phyloP scores from a whole-genome alignment of 2,329 filamentous ascomycete genomes.

The Colletotrichum tabaci region DNA sequence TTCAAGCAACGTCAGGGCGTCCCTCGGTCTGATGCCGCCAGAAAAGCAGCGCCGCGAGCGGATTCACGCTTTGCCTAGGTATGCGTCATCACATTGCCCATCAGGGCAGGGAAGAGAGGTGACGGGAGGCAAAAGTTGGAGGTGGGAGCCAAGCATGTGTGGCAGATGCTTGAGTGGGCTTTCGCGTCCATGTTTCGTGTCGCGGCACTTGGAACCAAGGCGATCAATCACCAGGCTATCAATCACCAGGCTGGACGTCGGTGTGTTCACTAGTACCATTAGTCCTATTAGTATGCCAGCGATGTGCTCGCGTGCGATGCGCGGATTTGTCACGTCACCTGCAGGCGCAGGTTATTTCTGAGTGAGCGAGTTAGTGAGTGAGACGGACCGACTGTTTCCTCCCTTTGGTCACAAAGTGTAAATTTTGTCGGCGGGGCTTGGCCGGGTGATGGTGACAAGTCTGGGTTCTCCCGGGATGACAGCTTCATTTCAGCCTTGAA shows the following conservation, averaged over 20 bases:
- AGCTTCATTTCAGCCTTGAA: conserved; percentile 10
- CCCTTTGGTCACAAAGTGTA: neutral
- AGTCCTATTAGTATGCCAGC: neutral
- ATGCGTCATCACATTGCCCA: conserved; percentile 1
- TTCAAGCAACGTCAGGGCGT: conserved; percentile 11
- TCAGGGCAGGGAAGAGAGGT: neutral
- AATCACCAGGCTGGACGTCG: neutral
- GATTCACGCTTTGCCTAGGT: neutral
- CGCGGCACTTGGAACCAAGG: conserved; percentile 26
- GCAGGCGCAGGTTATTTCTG: neutral
- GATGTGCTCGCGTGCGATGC: conserved; percentile 21
- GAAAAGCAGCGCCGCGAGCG: conserved; percentile 7
- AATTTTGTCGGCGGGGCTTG: conserved; percentile 15
- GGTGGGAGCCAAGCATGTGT: neutral
- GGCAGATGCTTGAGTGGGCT: conserved; percentile 10
- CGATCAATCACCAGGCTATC: conserved; percentile 11
- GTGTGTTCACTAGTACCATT: neutral
- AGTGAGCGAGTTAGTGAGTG: neutral
- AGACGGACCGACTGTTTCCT: conserved; percentile 36
- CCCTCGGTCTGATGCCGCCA: conserved; percentile 11
- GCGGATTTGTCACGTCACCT: conserved; percentile 23
- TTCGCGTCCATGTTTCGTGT: conserved; percentile 38
- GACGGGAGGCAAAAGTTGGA: conserved; percentile 4
- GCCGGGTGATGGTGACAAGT: conserved; percentile 11
- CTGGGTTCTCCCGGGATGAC: neutral